phyloP scores from a whole-genome alignment of 139 green algal genomes.

The Chlorella sorokiniana region DNA sequence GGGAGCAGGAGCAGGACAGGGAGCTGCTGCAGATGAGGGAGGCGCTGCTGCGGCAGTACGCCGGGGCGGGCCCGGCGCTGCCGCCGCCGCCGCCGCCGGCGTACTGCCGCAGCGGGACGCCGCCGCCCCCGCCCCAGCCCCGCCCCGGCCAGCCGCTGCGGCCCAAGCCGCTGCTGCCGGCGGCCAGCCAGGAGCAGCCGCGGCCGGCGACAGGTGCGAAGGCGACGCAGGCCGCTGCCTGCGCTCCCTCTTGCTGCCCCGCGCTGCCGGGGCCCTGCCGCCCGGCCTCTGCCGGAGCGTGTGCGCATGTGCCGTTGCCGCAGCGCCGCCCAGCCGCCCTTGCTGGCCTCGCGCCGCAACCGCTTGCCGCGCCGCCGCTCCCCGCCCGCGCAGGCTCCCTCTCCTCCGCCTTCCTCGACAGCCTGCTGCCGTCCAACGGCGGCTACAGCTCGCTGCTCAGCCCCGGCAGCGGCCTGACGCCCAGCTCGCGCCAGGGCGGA shows the following conservation, averaged over 20 bases:
- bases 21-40: neutral
- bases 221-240: too few species aligned
- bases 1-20: neutral
- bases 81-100: neutral
- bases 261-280: too few species aligned
- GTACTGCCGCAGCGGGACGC: neutral
- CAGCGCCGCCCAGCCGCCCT: too few species aligned
- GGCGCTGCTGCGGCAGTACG: slow-evolving; percentile 8
- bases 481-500: neutral
- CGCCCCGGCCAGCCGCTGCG: neutral
- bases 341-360: neutral
- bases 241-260: too few species aligned
- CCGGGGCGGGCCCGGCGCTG: neutral
- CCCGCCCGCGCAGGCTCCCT: neutral
- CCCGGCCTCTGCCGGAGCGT: too few species aligned
- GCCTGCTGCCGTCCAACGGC: neutral
- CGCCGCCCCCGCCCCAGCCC: too few species aligned
- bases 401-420: neutral
- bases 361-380: neutral
- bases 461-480: neutral
- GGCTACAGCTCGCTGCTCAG: neutral
- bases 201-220: too few species aligned
- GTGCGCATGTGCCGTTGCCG: too few species aligned
- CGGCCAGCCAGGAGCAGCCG: too few species aligned
- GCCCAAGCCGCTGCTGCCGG: neutral